phyloP scores from a whole-genome alignment of 2,329 filamentous ascomycete genomes.

The Colletotrichum cordylinicola region DNA sequence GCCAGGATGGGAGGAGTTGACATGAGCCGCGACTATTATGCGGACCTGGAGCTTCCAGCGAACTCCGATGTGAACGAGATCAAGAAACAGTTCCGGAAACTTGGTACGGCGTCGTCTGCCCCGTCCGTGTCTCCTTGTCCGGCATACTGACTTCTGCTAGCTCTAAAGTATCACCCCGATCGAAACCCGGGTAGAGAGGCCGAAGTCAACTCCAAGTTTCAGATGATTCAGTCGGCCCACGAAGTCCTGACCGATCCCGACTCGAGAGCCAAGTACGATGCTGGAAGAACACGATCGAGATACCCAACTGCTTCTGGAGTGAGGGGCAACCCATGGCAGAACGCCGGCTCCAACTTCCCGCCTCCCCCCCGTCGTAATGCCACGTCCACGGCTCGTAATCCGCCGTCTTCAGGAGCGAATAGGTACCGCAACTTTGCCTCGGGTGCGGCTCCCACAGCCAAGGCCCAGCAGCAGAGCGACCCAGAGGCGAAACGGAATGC shows the following conservation, averaged over 20 bases:
- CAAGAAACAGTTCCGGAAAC: constrained; percentile 85
- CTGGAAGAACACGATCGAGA: constrained; percentile 43
- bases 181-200: constrained; percentile 84
- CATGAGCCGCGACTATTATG: constrained; percentile 80
- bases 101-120: constrained; percentile 56
- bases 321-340: constrained; percentile 62
- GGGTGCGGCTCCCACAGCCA: constrained; percentile 48
- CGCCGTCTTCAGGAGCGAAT: constrained; percentile 44
- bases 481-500: constrained; percentile 46
- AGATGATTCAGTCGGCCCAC: constrained; percentile 84
- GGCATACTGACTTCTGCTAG: constrained; percentile 48
- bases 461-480: constrained; percentile 35
- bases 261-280: constrained; percentile 59
- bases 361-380: constrained; percentile 52
- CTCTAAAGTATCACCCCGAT: constrained; percentile 86
- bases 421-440: constrained; percentile 50
- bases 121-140: constrained; percentile 1
- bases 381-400: constrained; percentile 26
- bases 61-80: constrained; percentile 76
- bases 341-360: constrained; percentile 54
- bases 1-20: constrained; percentile 72
- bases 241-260: constrained; percentile 69
- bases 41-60: constrained; percentile 75
- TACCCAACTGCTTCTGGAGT: constrained; percentile 59
- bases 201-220: constrained; percentile 82